These are phyloP conservation scores for Blepharisma japonicum DNA, from an alignment of 73 alveolate species.

Conservation along the genomic window DNA sequence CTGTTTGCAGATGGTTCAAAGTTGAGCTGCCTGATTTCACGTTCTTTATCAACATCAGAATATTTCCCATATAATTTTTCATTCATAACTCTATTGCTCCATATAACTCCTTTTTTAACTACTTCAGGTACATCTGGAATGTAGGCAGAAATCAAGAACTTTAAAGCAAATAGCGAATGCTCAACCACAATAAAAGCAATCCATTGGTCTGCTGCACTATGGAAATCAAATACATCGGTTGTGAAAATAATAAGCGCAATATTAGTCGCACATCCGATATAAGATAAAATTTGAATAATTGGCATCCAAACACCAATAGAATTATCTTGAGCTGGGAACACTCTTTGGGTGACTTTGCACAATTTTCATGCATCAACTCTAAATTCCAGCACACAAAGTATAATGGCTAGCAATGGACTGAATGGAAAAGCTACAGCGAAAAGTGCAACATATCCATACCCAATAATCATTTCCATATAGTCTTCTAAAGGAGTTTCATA, in stretches of 20 bases:
- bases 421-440: constrained; percentile 31
- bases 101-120: neutral
- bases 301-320: constrained; percentile 20
- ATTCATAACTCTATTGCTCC: constrained; percentile 19
- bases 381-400: neutral
- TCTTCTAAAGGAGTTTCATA: constrained; percentile 32
- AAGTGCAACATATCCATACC: constrained; percentile 26
- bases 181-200: constrained; percentile 10
- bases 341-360: constrained; percentile 12
- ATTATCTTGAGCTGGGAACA: neutral
- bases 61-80: constrained; percentile 13
- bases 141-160: neutral
- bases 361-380: constrained; percentile 31
- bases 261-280: constrained; percentile 5
- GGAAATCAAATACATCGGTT: neutral
- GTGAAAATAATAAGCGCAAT: constrained; percentile 19
- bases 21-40: neutral
- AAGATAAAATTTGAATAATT: constrained; percentile 12
- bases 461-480: constrained; percentile 21
- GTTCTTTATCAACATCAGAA: neutral
- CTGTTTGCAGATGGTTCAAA: neutral
- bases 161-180: constrained; percentile 9
- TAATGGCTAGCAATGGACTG: constrained; percentile 19
- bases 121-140: constrained; percentile 31
- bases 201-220: constrained; percentile 13